A percentile compares a stretch with the other conserved stretches of the same genome.
These are phyloP conservation scores for Suillus lakei DNA, from an alignment of 768 basidiomycete genomes.

Conservation along the genomic window DNA sequence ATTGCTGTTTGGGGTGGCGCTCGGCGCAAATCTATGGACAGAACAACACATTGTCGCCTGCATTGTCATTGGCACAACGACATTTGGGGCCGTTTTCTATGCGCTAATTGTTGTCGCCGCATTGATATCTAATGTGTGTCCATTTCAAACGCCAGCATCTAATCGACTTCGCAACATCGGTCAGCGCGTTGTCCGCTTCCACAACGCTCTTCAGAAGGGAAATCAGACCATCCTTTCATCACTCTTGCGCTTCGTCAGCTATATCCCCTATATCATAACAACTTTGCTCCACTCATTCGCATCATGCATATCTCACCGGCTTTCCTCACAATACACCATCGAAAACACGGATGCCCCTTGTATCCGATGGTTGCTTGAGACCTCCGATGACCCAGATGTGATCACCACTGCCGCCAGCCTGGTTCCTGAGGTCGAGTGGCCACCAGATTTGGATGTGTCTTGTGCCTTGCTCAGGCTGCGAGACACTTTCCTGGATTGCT, in stretches of 20 bases:
- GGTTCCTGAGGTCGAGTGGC: slow-evolving; percentile 23
- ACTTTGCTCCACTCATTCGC: background rate
- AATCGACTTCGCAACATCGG: slow-evolving; percentile 14
- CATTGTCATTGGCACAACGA: slow-evolving; percentile 15
- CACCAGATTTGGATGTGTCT: slow-evolving; percentile 16
- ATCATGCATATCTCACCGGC: background rate
- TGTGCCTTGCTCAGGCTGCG: slow-evolving; percentile 11
- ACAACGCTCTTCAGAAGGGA: slow-evolving; percentile 4
- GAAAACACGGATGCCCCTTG: slow-evolving; percentile 7
- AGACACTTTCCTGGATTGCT: slow-evolving; percentile 12
- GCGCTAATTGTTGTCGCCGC: slow-evolving; percentile 22
- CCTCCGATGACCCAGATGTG: slow-evolving; percentile 10
- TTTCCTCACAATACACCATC: background rate
- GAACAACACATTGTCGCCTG: slow-evolving; percentile 13
- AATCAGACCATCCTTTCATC: background rate
- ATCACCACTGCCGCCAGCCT: slow-evolving; percentile 16
- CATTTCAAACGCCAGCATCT: slow-evolving; percentile 25
- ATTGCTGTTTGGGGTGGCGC: slow-evolving; percentile 23
- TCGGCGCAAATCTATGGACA: slow-evolving; percentile 20
- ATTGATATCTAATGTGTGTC: slow-evolving; percentile 15
- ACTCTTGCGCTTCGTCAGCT: slow-evolving; percentile 10
- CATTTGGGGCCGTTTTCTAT: slow-evolving; percentile 22
- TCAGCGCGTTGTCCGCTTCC: background rate
- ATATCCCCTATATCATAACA: slow-evolving; percentile 1
- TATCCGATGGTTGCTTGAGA: slow-evolving; percentile 16